A percentile compares a stretch with the other conserved stretches of the same genome.
Conservation (phyloP, 345 rosid species). For the Citrus sp. region DNA sequence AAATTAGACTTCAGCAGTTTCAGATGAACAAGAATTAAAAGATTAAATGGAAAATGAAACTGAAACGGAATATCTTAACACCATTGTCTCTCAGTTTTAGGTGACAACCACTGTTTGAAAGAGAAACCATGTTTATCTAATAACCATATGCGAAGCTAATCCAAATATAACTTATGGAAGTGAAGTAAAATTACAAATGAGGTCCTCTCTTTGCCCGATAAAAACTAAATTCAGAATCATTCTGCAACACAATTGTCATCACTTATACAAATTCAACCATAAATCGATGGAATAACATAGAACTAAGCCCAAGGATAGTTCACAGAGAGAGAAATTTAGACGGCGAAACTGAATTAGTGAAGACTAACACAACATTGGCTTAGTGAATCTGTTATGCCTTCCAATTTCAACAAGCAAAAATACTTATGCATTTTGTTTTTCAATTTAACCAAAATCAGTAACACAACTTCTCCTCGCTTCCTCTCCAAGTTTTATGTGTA, state of each 20-base stretch:
- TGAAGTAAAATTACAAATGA: background rate
- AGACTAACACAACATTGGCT: background rate
- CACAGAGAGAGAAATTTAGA: background rate
- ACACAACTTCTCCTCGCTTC: background rate
- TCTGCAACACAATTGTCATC: background rate
- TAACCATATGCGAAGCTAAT: background rate
- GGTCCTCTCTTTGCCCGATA: background rate
- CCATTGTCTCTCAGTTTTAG: background rate
- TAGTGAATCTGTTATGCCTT: background rate
- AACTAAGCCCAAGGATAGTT: background rate
- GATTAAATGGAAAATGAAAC: background rate
- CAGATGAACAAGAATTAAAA: background rate
- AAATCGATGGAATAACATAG: background rate
- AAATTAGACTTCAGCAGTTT: background rate
- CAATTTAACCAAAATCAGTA: background rate
- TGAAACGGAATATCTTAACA: background rate
- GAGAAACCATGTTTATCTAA: background rate
- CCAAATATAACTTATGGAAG: background rate
- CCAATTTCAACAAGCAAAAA: background rate
- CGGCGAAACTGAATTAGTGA: background rate
- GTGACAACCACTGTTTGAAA: background rate
- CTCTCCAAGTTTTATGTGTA: background rate
- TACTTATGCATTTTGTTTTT: background rate
- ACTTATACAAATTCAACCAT: background rate
- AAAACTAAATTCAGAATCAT: constrained; percentile 1